Evolutionary conservation across 371 early-diverging fungal genomes (phyloP).

Genomic region (Coemansia sp.): DNA sequence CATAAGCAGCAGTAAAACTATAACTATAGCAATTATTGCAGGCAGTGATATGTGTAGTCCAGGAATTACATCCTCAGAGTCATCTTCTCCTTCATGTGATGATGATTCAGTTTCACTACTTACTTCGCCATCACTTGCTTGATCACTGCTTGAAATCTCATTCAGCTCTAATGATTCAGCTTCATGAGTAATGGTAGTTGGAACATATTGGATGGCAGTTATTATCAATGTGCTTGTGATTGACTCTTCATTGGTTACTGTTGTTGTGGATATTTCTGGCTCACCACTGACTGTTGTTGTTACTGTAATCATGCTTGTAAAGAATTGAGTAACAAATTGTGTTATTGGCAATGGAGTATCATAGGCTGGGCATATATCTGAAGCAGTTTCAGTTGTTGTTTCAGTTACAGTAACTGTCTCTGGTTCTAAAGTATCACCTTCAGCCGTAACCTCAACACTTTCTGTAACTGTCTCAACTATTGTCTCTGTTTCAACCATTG

Average conservation of each 20-base stretch:
- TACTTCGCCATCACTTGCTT: no score
- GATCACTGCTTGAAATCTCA: no score
- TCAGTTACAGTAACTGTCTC: slow-evolving; percentile 4
- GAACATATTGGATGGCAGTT: not conserved
- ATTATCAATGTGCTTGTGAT: not conserved
- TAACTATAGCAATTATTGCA: slow-evolving; percentile 1
- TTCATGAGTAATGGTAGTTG: not conserved
- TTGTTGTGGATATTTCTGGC: not conserved
- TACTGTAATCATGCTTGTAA: not conserved
- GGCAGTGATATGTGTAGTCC: not conserved
- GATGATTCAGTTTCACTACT: not conserved
- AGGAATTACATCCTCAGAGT: not conserved
- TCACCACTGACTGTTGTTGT: slow-evolving; percentile 3
- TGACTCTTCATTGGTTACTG: not conserved
- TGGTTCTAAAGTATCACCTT: not conserved
- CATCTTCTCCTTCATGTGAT: not conserved
- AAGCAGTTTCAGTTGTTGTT: not conserved
- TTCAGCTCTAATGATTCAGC: not conserved
- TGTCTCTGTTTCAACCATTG: slow-evolving; percentile 1
- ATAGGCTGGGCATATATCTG: not conserved
- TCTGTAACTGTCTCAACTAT: not conserved
- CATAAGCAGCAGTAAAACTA: not conserved
- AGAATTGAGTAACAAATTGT: not conserved
- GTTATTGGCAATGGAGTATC: not conserved
- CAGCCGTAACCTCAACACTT: not conserved